Evolutionary conservation across 2,329 filamentous ascomycete genomes (phyloP).

Genomic region (Trichocomaceae sp.): DNA sequence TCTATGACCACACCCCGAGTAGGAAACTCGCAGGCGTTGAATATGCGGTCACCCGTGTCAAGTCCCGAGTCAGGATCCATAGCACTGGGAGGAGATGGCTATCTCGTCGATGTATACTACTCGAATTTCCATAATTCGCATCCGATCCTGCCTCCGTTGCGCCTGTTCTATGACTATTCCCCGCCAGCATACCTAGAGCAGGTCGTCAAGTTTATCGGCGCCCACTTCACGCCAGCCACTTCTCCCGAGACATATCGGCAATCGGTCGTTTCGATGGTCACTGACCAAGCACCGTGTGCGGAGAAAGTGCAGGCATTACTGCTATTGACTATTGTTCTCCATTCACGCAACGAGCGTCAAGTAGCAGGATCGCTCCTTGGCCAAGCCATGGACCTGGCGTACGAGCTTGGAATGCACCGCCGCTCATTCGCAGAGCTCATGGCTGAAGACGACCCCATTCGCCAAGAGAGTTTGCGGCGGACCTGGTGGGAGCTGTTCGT

Average conservation of each 20-base stretch:
- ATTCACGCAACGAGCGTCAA: slow-evolving; percentile 66
- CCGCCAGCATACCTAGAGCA: slow-evolving; percentile 44
- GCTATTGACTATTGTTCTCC: slow-evolving; percentile 68
- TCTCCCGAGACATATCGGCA: slow-evolving; percentile 41
- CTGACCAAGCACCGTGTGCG: slow-evolving; percentile 41
- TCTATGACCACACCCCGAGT: not conserved
- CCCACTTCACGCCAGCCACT: slow-evolving; percentile 46
- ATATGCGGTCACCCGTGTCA: slow-evolving; percentile 21
- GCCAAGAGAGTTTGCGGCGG: slow-evolving; percentile 77
- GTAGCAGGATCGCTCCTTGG: slow-evolving; percentile 61
- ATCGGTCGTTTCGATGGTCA: slow-evolving; percentile 26
- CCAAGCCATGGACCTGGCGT: slow-evolving; percentile 62
- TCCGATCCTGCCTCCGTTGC: slow-evolving; percentile 50
- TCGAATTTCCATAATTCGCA: slow-evolving; percentile 50
- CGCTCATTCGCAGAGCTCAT: slow-evolving; percentile 59
- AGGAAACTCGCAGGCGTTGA: not conserved
- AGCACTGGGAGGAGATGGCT: slow-evolving; percentile 27
- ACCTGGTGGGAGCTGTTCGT: slow-evolving; percentile 88
- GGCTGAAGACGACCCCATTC: slow-evolving; percentile 57
- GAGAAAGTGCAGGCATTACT: slow-evolving; percentile 72
- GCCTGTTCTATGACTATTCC: slow-evolving; percentile 32
- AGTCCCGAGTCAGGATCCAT: slow-evolving; percentile 32
- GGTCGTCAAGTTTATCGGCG: slow-evolving; percentile 52
- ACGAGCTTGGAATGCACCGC: slow-evolving; percentile 70
- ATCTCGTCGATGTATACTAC: slow-evolving; percentile 51